Percentiles rank a stretch among this genome's conserved stretches.
These are phyloP conservation scores for Suillus cothurnatus DNA, from an alignment of 768 basidiomycete genomes.

Conservation along the genomic window DNA sequence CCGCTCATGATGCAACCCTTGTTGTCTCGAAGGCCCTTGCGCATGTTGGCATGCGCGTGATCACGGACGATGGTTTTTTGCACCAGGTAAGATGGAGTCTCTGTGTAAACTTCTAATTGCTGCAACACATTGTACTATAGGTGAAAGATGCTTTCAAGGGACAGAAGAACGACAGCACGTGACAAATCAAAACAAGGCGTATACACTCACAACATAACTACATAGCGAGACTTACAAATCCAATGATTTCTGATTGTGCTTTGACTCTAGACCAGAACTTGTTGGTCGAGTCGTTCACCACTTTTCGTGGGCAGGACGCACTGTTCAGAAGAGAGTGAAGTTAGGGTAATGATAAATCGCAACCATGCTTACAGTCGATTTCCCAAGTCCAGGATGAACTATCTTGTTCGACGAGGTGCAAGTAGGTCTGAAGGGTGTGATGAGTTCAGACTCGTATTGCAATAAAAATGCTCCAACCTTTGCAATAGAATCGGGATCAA, in stretches of 20 bases:
- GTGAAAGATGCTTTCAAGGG: constrained; percentile 53
- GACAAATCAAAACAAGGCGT: constrained; percentile 9
- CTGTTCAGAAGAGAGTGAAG: constrained; percentile 22
- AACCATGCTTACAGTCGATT: constrained; percentile 60
- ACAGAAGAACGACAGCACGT: constrained; percentile 31
- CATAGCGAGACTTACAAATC: background rate
- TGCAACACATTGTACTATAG: constrained; percentile 27
- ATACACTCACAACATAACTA: background rate
- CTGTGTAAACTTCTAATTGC: background rate
- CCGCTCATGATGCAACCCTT: constrained; percentile 67
- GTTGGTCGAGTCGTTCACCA: constrained; percentile 36
- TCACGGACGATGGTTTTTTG: constrained; percentile 70
- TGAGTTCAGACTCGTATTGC: constrained; percentile 1
- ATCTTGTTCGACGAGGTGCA: constrained; percentile 68
- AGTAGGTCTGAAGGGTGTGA: constrained; percentile 51
- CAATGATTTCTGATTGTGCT: background rate
- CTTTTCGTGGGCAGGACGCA: constrained; percentile 56
- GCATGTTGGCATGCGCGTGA: constrained; percentile 63
- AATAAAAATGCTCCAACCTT: constrained; percentile 42
- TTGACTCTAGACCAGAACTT: background rate
- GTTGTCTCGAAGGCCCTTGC: constrained; percentile 74
- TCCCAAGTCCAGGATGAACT: constrained; percentile 80
- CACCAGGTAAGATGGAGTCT: constrained; percentile 42
- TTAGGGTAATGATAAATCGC: background rate
- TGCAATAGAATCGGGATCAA: constrained; percentile 72